Conservation (phyloP, 352 stramenopile species). For the Pythium pectinolyticum region DNA sequence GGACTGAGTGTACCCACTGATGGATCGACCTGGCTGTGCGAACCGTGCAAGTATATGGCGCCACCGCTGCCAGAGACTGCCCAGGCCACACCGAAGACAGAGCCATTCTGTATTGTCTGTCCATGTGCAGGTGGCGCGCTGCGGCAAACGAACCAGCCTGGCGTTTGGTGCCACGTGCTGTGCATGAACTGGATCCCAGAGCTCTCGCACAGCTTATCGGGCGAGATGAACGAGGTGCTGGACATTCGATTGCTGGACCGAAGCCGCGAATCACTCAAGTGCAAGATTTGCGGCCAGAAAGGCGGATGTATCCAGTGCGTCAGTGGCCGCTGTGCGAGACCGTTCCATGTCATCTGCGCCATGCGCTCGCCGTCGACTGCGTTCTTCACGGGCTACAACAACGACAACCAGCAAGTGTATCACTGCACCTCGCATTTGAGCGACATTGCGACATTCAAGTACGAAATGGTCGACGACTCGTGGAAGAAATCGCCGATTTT, state of each 20-base stretch:
- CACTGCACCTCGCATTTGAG: constrained; percentile 77
- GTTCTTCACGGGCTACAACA: constrained; percentile 85
- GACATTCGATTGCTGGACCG: constrained; percentile 64
- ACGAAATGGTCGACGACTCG: constrained; percentile 66
- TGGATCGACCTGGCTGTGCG: constrained; percentile 56
- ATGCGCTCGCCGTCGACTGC: constrained; percentile 64
- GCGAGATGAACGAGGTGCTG: constrained; percentile 58
- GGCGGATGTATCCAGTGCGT: constrained; percentile 88
- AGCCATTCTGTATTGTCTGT: constrained; percentile 72
- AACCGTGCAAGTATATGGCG: constrained; percentile 55
- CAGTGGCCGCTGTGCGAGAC: constrained; percentile 73
- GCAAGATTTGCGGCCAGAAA: constrained; percentile 76
- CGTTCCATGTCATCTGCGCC: constrained; percentile 85
- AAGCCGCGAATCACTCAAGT: constrained; percentile 73
- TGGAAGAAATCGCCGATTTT: constrained; percentile 43
- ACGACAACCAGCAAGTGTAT: constrained; percentile 76
- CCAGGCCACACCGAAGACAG: not conserved
- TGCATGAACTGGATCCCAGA: constrained; percentile 89
- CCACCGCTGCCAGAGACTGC: not conserved
- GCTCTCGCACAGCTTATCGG: constrained; percentile 67
- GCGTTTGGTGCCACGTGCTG: constrained; percentile 80
- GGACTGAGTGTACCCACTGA: constrained; percentile 46
- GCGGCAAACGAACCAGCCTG: constrained; percentile 54
- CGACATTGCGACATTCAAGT: constrained; percentile 59
- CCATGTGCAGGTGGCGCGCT: constrained; percentile 69